Conservation (phyloP, 2,329 filamentous ascomycete species). For the Aspergillus quadricinctus region DNA sequence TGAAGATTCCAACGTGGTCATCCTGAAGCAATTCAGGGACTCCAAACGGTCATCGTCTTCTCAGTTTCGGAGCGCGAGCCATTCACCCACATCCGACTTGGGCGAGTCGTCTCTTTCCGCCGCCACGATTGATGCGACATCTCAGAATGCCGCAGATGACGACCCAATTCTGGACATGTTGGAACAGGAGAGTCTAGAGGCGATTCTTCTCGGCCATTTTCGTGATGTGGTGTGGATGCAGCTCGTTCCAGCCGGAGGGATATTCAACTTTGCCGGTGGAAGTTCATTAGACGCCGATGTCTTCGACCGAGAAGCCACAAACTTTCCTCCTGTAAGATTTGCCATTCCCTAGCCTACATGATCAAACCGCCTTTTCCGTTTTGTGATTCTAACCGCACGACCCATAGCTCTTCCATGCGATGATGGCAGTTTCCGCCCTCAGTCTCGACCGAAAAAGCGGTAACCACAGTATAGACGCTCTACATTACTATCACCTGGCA, state of each 20-base stretch:
- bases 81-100: conserved; percentile 34
- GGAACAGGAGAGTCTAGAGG: conserved; percentile 27
- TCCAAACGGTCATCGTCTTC: conserved; percentile 29
- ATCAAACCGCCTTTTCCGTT: not conserved
- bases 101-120: conserved; percentile 24
- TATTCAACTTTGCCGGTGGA: conserved; percentile 16
- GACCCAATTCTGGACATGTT: conserved; percentile 4
- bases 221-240: conserved; percentile 40
- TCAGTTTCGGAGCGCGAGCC: conserved; percentile 25
- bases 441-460: conserved; percentile 47
- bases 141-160: conserved; percentile 21
- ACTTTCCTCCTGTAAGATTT: conserved; percentile 49
- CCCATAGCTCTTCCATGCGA: conserved; percentile 52
- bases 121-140: conserved; percentile 19
- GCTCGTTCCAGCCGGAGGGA: conserved; percentile 26
- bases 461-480: conserved; percentile 45
- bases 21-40: conserved; percentile 50
- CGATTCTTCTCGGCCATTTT: conserved; percentile 36
- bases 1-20: conserved; percentile 47
- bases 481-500: conserved; percentile 54
- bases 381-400: conserved; percentile 5
- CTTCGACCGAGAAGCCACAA: conserved; percentile 45
- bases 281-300: conserved; percentile 36
- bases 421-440: conserved; percentile 55
- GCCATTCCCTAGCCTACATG: conserved; percentile 4